These are phyloP conservation scores for Cladosporium velox DNA, from an alignment of 2,329 filamentous ascomycete genomes.

Conservation along the genomic window DNA sequence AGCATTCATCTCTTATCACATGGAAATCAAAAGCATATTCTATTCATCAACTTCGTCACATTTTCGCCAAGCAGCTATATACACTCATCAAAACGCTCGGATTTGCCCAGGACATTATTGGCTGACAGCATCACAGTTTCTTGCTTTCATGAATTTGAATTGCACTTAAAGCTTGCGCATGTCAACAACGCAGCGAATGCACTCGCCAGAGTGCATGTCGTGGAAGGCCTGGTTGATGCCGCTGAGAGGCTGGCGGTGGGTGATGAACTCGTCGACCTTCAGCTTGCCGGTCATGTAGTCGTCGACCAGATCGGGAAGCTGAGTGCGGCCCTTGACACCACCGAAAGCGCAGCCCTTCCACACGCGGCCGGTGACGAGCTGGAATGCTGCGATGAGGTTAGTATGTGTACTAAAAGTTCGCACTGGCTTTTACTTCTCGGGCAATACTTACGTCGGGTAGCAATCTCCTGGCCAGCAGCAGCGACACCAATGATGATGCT, in stretches of 20 bases:
- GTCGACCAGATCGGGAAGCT: conserved; percentile 81
- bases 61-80: neutral
- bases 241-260: conserved; percentile 79
- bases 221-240: conserved; percentile 90
- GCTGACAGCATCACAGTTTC: neutral
- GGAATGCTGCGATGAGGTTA: conserved; percentile 70
- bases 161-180: conserved; percentile 44
- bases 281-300: conserved; percentile 89
- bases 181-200: conserved; percentile 89
- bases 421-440: neutral
- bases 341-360: conserved; percentile 99
- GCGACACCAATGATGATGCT: conserved; percentile 98
- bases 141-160: neutral
- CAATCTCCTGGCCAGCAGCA: conserved; percentile 92
- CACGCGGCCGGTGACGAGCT: conserved; percentile 94
- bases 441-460: conserved; percentile 77
- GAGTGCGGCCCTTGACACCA: conserved; percentile 94
- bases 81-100: neutral
- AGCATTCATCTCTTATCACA: neutral
- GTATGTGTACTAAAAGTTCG: conserved; percentile 12
- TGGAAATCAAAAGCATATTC: neutral
- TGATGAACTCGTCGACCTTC: conserved; percentile 99
- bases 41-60: conserved; percentile 13
- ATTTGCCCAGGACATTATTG: neutral
- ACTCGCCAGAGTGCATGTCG: conserved; percentile 94